These are phyloP conservation scores for Ustilago shanxiensis DNA, from an alignment of 1,284 basidiomycete species.

Conservation along the genomic window DNA sequence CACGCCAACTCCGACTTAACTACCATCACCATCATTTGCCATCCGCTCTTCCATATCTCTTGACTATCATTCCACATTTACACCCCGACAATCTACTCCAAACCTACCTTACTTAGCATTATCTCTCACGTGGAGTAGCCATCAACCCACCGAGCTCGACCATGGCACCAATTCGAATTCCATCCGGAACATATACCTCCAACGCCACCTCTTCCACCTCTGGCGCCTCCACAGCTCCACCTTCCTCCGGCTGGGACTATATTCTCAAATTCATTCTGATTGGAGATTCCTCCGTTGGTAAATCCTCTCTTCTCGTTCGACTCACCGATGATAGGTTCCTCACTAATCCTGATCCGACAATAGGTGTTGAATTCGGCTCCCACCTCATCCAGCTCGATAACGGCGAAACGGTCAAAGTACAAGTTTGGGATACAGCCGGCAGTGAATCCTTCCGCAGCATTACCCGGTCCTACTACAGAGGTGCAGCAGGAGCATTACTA, in stretches of 20 bases:
- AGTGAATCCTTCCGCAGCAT: conserved; percentile 62
- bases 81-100: not conserved
- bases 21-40: not conserved
- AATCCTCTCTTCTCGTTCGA: conserved; percentile 65
- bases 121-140: too few relatives aligned
- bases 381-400: conserved; percentile 61
- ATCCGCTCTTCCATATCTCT: too few relatives aligned
- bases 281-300: conserved; percentile 66
- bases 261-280: conserved; percentile 68
- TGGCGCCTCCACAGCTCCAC: conserved; percentile 29
- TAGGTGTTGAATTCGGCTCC: conserved; percentile 68
- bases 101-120: too few relatives aligned
- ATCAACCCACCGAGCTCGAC: not conserved
- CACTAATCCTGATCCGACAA: conserved; percentile 62
- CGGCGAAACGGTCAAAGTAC: conserved; percentile 65
- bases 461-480: conserved; percentile 66
- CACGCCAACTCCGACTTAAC: too few relatives aligned
- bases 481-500: conserved; percentile 66
- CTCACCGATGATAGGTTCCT: conserved; percentile 68
- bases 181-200: conserved; percentile 22
- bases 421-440: conserved; percentile 69
- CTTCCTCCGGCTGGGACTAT: conserved; percentile 62
- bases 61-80: too few relatives aligned
- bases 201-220: conserved; percentile 12
- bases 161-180: conserved; percentile 53